Evolutionary conservation across 495 filamentous ascomycete species (phyloP).

Genomic region (Podospora comata): DNA sequence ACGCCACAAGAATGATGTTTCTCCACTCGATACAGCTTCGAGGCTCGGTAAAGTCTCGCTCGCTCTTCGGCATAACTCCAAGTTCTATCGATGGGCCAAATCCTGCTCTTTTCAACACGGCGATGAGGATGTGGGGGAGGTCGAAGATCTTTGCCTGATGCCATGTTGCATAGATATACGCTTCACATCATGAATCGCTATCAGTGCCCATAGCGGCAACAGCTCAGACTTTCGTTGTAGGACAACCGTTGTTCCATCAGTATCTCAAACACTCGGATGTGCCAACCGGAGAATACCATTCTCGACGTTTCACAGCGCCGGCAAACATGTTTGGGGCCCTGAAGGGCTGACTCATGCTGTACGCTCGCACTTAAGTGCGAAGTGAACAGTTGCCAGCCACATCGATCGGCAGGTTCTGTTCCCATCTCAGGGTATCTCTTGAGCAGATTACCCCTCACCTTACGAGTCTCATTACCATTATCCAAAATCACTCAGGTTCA

Average conservation of each 20-base stretch:
- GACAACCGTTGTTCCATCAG: neutral
- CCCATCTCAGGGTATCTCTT: neutral
- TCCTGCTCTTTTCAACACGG: neutral
- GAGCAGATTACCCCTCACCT: neutral
- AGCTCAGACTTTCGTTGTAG: neutral
- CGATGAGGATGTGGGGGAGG: neutral
- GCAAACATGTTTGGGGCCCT: neutral
- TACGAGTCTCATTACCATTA: neutral
- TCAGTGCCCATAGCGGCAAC: neutral
- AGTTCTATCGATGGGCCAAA: neutral
- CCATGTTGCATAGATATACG: neutral
- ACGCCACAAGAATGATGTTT: neutral
- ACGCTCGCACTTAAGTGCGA: neutral
- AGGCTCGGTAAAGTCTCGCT: neutral
- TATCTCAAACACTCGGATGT: neutral
- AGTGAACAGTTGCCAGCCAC: neutral
- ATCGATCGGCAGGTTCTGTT: neutral
- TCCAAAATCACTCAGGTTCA: no score
- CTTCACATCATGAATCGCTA: neutral
- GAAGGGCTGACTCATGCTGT: neutral
- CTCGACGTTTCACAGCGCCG: neutral
- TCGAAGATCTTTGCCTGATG: neutral
- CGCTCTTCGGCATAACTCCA: neutral
- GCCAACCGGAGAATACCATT: neutral
- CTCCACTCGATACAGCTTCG: neutral